phyloP scores from a whole-genome alignment of 805 yeast genomes.

The Cyberlindnera galapagoensis region DNA sequence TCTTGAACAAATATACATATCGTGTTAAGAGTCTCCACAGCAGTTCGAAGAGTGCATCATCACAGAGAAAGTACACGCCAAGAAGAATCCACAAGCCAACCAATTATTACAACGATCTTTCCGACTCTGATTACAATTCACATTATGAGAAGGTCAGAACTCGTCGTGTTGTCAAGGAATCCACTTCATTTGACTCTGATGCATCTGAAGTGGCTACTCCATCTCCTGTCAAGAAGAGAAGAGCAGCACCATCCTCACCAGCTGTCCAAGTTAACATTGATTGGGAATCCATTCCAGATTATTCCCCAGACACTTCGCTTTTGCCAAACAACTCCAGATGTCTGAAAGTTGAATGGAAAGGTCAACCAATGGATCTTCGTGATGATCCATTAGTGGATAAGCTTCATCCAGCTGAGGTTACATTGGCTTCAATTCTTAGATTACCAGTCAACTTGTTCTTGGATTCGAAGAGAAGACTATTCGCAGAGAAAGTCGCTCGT shows the following conservation, averaged over 20 bases:
- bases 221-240: conserved; percentile 29
- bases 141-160: conserved; percentile 51
- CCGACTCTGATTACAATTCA: conserved; percentile 25
- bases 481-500: conserved; percentile 81
- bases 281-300: conserved; percentile 75
- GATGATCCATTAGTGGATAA: conserved; percentile 64
- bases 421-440: conserved; percentile 81
- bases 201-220: conserved; percentile 26
- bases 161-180: conserved; percentile 44
- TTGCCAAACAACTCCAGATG: conserved; percentile 68
- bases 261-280: conserved; percentile 44
- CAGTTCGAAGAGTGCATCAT: conserved; percentile 3
- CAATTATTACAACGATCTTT: conserved; percentile 18
- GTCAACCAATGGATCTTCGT: conserved; percentile 89
- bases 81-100: conserved; percentile 16
- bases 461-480: conserved; percentile 78
- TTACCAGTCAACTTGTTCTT: conserved; percentile 81
- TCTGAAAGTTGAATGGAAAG: conserved; percentile 94
- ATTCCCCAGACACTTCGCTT: conserved; percentile 61
- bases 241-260: conserved; percentile 36
- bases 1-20: conserved; percentile 42
- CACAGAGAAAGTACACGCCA: conserved; percentile 21
- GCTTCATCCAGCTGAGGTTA: conserved; percentile 88
- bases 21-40: conserved; percentile 21
- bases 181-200: conserved; percentile 22